A percentile compares a stretch with the other conserved stretches of the same genome.
phyloP scores from a whole-genome alignment of 2,329 filamentous ascomycete species.

The Annulohypoxylon truncatum region DNA sequence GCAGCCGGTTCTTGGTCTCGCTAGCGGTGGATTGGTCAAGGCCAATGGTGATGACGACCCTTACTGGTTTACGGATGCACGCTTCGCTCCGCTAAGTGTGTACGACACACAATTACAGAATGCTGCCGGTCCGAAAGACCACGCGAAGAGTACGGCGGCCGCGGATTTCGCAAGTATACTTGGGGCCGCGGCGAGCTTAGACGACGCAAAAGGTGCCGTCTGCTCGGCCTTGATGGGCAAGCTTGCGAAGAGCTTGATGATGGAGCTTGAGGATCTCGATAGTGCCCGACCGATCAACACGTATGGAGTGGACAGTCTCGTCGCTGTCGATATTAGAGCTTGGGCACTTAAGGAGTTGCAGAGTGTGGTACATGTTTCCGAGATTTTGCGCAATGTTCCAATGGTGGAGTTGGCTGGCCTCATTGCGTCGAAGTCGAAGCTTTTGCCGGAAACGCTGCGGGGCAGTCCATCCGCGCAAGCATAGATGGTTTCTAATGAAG shows the following conservation, averaged over 20 bases:
- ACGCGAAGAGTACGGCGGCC: slow-evolving; percentile 29
- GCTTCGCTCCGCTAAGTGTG: slow-evolving; percentile 44
- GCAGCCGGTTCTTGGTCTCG: slow-evolving; percentile 45
- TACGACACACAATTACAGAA: slow-evolving; percentile 41
- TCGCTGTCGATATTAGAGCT: slow-evolving; percentile 46
- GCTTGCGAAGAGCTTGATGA: slow-evolving; percentile 48
- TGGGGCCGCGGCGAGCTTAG: slow-evolving; percentile 38
- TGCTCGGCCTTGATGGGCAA: slow-evolving; percentile 46
- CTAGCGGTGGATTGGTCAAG: slow-evolving; percentile 46
- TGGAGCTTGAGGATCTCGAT: slow-evolving; percentile 49
- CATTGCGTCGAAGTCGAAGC: slow-evolving; percentile 46
- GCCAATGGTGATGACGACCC: slow-evolving; percentile 47
- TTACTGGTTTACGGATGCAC: slow-evolving; percentile 48
- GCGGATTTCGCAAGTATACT: slow-evolving; percentile 42
- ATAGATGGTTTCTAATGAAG: slow-evolving; percentile 1
- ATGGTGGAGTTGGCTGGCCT: slow-evolving; percentile 44
- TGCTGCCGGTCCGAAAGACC: slow-evolving; percentile 20
- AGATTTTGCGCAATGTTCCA: slow-evolving; percentile 44
- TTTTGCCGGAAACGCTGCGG: slow-evolving; percentile 42
- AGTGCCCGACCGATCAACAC: slow-evolving; percentile 44
- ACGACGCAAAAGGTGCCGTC: slow-evolving; percentile 41
- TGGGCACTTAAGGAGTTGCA: slow-evolving; percentile 47
- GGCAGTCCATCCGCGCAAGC: slow-evolving; percentile 1
- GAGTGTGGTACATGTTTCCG: slow-evolving; percentile 44
- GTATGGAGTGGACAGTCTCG: slow-evolving; percentile 47